phyloP scores from a whole-genome alignment of 2,329 filamentous ascomycete genomes.

The Diaporthe australafricana region DNA sequence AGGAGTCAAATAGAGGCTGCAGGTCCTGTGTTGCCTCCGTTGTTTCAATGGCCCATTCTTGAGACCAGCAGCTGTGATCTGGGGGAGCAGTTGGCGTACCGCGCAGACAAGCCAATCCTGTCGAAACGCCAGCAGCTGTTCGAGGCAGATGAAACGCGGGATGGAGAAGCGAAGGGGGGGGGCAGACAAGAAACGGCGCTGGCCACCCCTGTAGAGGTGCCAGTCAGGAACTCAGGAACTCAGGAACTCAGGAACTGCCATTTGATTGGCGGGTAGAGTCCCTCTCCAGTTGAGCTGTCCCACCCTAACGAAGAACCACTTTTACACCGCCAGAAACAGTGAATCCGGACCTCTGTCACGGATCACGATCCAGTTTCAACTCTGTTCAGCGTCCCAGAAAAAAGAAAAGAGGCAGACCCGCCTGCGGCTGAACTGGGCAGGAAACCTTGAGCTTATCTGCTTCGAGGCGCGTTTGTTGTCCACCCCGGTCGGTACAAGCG shows the following conservation, averaged over 20 bases:
- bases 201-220: neutral
- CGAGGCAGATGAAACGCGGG: slow-evolving; percentile 26
- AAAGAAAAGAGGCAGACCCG: neutral
- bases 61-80: slow-evolving; percentile 27
- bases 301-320: neutral
- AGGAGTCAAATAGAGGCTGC: slow-evolving; percentile 7
- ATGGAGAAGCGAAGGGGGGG: neutral
- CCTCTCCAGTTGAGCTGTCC: neutral
- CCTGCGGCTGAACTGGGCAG: neutral
- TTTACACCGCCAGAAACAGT: slow-evolving; percentile 13
- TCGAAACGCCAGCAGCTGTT: slow-evolving; percentile 11
- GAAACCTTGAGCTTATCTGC: neutral
- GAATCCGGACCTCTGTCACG: neutral
- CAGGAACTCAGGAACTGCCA: too few species aligned
- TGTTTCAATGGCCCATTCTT: slow-evolving; percentile 31
- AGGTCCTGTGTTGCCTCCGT: neutral
- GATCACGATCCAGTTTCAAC: neutral
- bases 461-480: too few species aligned
- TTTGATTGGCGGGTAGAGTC: slow-evolving; percentile 7
- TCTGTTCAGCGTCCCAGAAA: neutral
- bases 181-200: neutral
- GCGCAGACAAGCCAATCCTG: slow-evolving; percentile 29
- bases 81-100: slow-evolving; percentile 16
- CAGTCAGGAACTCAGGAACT: neutral
- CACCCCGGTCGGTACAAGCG: too few species aligned